Base-by-base conservation (phyloP, 495 filamentous ascomycete genomes). In the Lindgomyces ingoldianus region DNA sequence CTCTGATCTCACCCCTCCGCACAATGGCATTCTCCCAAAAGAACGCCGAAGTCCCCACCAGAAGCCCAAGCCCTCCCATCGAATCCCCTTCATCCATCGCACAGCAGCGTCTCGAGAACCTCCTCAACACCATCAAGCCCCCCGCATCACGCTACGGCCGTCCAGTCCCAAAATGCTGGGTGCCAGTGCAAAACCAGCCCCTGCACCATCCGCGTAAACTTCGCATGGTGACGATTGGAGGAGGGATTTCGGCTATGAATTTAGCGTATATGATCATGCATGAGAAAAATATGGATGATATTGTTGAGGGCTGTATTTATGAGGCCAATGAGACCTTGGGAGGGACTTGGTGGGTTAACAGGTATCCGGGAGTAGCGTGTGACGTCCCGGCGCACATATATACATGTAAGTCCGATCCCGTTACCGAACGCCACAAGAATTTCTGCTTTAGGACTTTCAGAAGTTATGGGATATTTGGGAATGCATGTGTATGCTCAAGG, bases 281-380 rank as follows among this genome's bases (percentile, higher is more conserved):
- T 29, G 48, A 51, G 8, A 51, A 27, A 22, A 51, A 51, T 6
- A 22, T 51, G 48, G 48, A 51, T 29, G 48, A 51, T 51, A 18
- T 51, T 4, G 48, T 51, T 24, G 44, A 47, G 44, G 11, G 33
- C 29, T 16, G 33, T n/a, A 47, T 64, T 3, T 64, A 45, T 51
- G 60, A 64, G 3, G 55, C 59, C n/a, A 59, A 64, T 29, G 26
- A 56, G 16, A 24, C 44, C 14, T 16, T 64, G 19, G 60, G 57
- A 1, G 44, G 60, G 1, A 41, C 60, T 24, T 47, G 25, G 39
- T 42, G 14, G 2, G 27, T 19, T 21, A 30, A 57, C 21, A 52
- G 26, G 19, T 59, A 54, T 22, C 51, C 51, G 3, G 51, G 51
- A 6, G 29, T 54, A 14, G 29, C 51, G 3, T 46, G 62, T 36